Evolutionary conservation across 176 grass and related monocot species (phyloP).

Genomic region (Aegilops bicornis): DNA sequence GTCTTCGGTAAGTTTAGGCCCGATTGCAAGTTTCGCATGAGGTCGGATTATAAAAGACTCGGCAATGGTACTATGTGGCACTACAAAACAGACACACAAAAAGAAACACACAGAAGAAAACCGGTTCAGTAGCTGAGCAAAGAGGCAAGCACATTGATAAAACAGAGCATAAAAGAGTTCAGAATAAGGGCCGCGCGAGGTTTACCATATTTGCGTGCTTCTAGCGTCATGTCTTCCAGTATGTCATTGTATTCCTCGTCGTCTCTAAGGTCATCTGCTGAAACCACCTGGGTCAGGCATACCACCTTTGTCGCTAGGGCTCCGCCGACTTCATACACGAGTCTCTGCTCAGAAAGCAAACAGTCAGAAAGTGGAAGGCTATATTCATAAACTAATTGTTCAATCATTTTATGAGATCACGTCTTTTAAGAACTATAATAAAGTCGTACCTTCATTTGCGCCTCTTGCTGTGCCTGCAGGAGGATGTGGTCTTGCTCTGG

Average conservation of each 20-base stretch:
- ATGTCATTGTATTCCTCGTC: slow-evolving; percentile 88
- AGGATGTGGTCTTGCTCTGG: slow-evolving; percentile 83
- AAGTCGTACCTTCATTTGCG: slow-evolving; percentile 72
- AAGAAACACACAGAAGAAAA: slow-evolving; percentile 50
- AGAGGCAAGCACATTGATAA: slow-evolving; percentile 12
- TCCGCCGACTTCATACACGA: slow-evolving; percentile 74
- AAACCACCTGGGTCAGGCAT: slow-evolving; percentile 78
- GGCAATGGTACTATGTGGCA: slow-evolving; percentile 50
- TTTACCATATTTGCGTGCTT: slow-evolving; percentile 83
- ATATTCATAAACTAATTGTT: not conserved
- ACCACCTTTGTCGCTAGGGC: slow-evolving; percentile 75
- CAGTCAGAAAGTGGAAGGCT: slow-evolving; percentile 15
- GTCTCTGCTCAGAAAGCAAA: slow-evolving; percentile 49
- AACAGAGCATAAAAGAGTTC: not conserved
- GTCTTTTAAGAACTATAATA: not conserved
- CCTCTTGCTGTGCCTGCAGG: slow-evolving; percentile 87
- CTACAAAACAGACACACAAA: slow-evolving; percentile 50
- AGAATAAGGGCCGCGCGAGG: not conserved
- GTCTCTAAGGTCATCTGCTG: slow-evolving; percentile 66
- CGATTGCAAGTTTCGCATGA: slow-evolving; percentile 63
- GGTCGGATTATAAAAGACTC: slow-evolving; percentile 66
- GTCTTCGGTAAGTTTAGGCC: slow-evolving; percentile 51
- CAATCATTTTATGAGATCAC: not conserved
- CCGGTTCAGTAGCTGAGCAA: slow-evolving; percentile 52
- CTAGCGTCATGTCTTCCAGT: slow-evolving; percentile 89